phyloP scores from a whole-genome alignment of 169 alveolate genomes.

The Eimeria mitis region DNA sequence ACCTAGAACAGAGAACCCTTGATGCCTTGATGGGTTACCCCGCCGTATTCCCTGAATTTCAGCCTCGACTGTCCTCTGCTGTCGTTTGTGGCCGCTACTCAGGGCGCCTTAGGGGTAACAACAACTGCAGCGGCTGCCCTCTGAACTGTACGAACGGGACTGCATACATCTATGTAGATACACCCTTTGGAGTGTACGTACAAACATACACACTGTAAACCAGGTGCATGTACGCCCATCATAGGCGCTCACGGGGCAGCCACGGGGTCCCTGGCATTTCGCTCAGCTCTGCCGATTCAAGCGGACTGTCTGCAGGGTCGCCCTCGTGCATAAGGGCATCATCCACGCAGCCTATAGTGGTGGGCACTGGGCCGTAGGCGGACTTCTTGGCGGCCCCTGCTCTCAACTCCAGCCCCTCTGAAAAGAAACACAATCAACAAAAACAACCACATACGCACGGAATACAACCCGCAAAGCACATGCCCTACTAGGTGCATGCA shows the following conservation, averaged over 20 bases:
- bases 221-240: neutral
- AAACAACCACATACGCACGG: neutral
- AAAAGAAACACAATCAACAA: neutral
- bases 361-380: slow-evolving; percentile 36
- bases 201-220: neutral
- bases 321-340: neutral
- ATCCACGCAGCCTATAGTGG: slow-evolving; percentile 25
- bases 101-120: neutral
- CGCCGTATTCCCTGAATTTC: neutral
- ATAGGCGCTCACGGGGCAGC: slow-evolving; percentile 12
- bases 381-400: neutral
- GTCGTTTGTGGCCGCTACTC: neutral
- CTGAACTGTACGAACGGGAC: neutral
- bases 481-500: no score
- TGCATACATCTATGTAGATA: neutral
- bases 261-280: slow-evolving; percentile 18
- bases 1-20: neutral
- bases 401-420: slow-evolving; percentile 13
- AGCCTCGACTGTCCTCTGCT: neutral
- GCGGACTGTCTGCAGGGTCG: neutral
- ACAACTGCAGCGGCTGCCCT: neutral
- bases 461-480: no score
- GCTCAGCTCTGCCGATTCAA: neutral
- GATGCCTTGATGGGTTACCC: neutral
- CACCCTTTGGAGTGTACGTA: neutral